These are phyloP conservation scores for Cicer bijugum DNA, from an alignment of 306 rosid species.

Conservation along the genomic window DNA sequence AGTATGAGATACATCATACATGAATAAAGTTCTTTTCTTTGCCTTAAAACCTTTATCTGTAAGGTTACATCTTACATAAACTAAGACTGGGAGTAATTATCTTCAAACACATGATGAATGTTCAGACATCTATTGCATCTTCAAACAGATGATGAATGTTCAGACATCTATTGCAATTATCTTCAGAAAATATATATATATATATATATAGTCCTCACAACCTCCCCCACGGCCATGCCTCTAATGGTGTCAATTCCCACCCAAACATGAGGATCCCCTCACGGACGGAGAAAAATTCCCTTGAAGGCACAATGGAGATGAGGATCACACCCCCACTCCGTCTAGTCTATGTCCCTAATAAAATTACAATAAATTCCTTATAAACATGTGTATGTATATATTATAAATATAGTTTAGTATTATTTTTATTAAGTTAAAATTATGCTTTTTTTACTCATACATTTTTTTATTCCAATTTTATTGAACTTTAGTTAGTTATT, in stretches of 20 bases:
- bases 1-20: neutral
- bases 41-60: slow-evolving; percentile 4
- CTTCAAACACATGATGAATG: slow-evolving; percentile 19
- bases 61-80: slow-evolving; percentile 21
- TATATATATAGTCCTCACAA: no score
- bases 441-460: neutral
- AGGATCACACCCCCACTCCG: neutral
- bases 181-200: neutral
- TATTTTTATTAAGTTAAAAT: neutral
- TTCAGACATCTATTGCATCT: neutral
- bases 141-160: slow-evolving; percentile 11
- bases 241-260: no score
- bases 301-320: no score
- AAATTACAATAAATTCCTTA: neutral
- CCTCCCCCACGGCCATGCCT: no score
- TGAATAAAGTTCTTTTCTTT: neutral
- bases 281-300: no score
- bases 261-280: no score
- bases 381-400: neutral
- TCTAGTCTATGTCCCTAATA: neutral
- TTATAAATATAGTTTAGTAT: neutral
- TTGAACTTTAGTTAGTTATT: neutral
- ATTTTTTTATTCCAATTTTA: neutral
- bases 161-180: neutral
- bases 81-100: neutral